Percentiles rank a stretch among this genome's conserved stretches.
Conservation (phyloP, 176 grass and related monocot species). For the Avena insularis region DNA sequence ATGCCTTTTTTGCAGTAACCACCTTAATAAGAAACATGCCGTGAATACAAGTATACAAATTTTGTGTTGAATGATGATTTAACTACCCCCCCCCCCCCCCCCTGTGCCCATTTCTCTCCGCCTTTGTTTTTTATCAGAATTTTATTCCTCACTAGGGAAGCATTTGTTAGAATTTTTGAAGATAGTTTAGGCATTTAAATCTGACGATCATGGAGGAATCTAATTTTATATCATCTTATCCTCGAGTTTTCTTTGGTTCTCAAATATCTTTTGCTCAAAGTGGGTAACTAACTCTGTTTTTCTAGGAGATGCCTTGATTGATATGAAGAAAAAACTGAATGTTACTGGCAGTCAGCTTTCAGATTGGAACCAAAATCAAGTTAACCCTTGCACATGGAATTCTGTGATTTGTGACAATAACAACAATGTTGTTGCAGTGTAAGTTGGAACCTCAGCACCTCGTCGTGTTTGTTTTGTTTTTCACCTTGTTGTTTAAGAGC, state of each 20-base stretch:
- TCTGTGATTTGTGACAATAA: slow-evolving; percentile 88
- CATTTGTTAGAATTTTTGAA: not conserved
- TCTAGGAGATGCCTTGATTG: slow-evolving; percentile 61
- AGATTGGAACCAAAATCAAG: slow-evolving; percentile 93
- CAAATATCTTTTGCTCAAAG: not conserved
- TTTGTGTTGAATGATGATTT: not conserved
- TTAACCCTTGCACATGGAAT: slow-evolving; percentile 83
- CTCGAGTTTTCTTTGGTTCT: not conserved
- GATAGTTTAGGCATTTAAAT: not conserved
- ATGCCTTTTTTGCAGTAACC: not conserved
- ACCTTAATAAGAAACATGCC: not conserved
- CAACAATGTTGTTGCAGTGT: slow-evolving; percentile 86
- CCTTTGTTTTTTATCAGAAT: not conserved
- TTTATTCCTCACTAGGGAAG: not conserved
- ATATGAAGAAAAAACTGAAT: slow-evolving; percentile 80
- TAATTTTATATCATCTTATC: not conserved
- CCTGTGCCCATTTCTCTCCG: not conserved
- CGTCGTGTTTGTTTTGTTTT: not conserved
- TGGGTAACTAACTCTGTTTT: slow-evolving; percentile 25
- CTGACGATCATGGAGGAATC: not conserved
- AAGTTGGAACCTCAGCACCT: slow-evolving; percentile 45
- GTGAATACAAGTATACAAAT: not conserved
- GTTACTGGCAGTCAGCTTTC: slow-evolving; percentile 65
- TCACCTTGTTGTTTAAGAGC: not conserved
- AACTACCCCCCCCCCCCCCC: not conserved